A percentile compares a stretch with the other conserved stretches of the same genome.
phyloP scores from a whole-genome alignment of 2,329 filamentous ascomycete genomes.

The Coleophoma cylindrospora region DNA sequence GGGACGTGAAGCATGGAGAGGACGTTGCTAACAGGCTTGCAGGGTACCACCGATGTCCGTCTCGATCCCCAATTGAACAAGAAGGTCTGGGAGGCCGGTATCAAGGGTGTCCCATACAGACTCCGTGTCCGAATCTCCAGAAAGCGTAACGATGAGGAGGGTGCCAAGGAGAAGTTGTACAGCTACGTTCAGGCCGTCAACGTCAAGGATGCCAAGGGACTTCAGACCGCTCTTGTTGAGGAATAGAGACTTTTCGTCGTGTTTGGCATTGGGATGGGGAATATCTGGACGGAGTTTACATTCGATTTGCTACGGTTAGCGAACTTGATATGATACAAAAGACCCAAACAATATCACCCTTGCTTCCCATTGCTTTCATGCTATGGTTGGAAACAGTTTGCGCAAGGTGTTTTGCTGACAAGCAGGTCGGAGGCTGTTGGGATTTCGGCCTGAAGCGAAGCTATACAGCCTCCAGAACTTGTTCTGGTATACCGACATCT shows the following conservation, averaged over 20 bases:
- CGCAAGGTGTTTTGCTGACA: slow-evolving; percentile 1
- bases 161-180: slow-evolving; percentile 99
- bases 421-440: not conserved
- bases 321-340: slow-evolving; percentile 5
- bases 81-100: slow-evolving; percentile 99
- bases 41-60: slow-evolving; percentile 97
- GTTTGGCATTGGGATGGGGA: not conserved
- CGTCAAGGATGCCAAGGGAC: slow-evolving; percentile 98
- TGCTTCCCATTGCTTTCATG: not conserved
- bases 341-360: not conserved
- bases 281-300: slow-evolving; percentile 5
- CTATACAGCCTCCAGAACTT: no score
- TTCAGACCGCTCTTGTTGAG: slow-evolving; percentile 85
- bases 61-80: slow-evolving; percentile 99
- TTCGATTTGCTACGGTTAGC: slow-evolving; percentile 10
- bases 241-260: slow-evolving; percentile 40
- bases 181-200: slow-evolving; percentile 99
- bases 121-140: slow-evolving; percentile 97
- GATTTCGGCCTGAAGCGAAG: no score
- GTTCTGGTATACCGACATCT: no score
- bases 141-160: slow-evolving; percentile 99
- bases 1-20: slow-evolving; percentile 4
- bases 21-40: slow-evolving; percentile 17
- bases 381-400: slow-evolving; percentile 2
- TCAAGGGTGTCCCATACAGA: slow-evolving; percentile 98